Base-by-base conservation (phyloP, 495 filamentous ascomycete species). In the Penicillium crystallinum region DNA sequence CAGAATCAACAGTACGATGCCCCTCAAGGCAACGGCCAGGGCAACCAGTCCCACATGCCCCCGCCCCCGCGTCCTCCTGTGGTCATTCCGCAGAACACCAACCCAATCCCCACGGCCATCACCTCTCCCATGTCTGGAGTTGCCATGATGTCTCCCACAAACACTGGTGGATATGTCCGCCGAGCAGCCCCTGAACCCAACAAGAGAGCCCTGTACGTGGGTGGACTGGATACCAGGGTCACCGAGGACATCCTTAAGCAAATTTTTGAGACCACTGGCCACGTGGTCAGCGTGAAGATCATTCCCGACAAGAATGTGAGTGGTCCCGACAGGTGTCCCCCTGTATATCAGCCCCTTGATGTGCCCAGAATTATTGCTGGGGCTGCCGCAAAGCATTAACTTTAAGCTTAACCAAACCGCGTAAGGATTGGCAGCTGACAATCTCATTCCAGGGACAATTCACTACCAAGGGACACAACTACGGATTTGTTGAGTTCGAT, bases 401-500 rank as follows among this genome's bases (percentile, higher is more conserved):
- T 25, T 5, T 45, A 27, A 15, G 6, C 22, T 15, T 25, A 22
- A 6, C 1, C 1, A 6, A 39, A 14, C 1, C n/a, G n/a, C 18
- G 15, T 23, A 29, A 43, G 18, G 17, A 8, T 18, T 18, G 6
- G 2, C 31, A 17, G 21, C 48, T 50, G 19, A 50, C 37, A 6
- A 11, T 23, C 10, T 34, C 3, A 25, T 2, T 33, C 12, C n/a
- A 50, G 48, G 48, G 48, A 15, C 68, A 84, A 73, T 81, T 81
- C 66, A 82, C 95, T 82, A 87, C 82, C 62, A 97, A 97, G 78
- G 93, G 93, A 33, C 92, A 89, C 77, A 99, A 99, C 78, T 99
- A 99, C 74, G 93, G 93, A 38, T 99, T 99, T 69, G 89, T 99
- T 39, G 93, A 99, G 70, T 99, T 95, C 69, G 93, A 99, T 69